Base-by-base conservation (phyloP, 2,329 filamentous ascomycete species). In the Aspergillus piperis region DNA sequence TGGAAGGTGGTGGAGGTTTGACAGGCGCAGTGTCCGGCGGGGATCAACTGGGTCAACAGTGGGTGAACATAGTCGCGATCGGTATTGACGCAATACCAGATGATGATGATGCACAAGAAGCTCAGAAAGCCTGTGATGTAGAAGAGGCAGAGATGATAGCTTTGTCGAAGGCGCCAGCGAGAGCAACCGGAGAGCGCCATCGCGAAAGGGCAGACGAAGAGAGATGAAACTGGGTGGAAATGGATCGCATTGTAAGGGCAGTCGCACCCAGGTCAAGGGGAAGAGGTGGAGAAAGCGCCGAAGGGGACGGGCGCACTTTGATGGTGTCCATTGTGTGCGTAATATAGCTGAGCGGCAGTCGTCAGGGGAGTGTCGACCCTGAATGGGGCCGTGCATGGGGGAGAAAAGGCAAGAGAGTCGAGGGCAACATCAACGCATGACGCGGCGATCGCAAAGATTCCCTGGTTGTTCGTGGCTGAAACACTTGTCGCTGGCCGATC, bases 1-100 rank as follows among this genome's bases (percentile, higher is more conserved):
- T 76, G 68, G 62, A 77, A 77, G 36, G 71, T 74, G 5, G 74
- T 76, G 2, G 74, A 75, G n/a, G 70, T 70, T 59, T 73, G 62
- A 60, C 74, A 77, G 38, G 74, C 71, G 61, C 74, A 77, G 58
- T 77, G 74, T 11, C 75, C 75, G 8, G 75, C 75, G 51, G 75
- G 75, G 53, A 77, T 75, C 8, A 77, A 59, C 49, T 77, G 75
- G 5, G 72, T 77, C 52, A 77, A 65, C 27, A 76, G 49, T 1
- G 74, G 75, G 41, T 73, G 72, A 19, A 76, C 68, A 23, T 75
- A 74, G 32, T 75, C 68, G 50, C 68, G 61, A 52, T 77, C 74
- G 3, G 75, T 72, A 64, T 76, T 76, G 66, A 77, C 70, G 64
- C 71, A 62, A 66, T 69, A 73, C 72, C 72, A 74, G 44, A 73